Base-by-base conservation (phyloP, 192 early-diverging fungal species). In the Linnemannia zychae region DNA sequence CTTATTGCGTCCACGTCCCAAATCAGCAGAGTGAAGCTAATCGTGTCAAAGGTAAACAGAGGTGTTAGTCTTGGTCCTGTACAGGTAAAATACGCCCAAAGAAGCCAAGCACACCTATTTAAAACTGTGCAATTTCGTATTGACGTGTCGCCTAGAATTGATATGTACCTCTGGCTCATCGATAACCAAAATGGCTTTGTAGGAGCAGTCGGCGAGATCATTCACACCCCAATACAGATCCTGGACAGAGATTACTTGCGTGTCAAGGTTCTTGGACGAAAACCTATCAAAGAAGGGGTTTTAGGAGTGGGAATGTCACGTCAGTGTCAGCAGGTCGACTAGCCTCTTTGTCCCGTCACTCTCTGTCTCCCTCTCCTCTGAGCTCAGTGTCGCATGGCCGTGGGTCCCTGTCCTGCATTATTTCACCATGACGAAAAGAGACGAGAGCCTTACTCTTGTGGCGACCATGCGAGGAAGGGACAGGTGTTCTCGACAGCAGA, bases 391-490 rank as follows among this genome's bases (percentile, higher is more conserved):
- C 24, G 57, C 57, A 60, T 60, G 57, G 40, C 9, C 18, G 18
- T 50, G 49, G 4, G 49, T 18, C 18, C 16, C 49, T 50, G 49
- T 31, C 57, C 28, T 63, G 57, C 36, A 16, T 46, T 46, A 20
- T 38, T 28, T 20, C 22, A 4, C 3, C 2, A 16, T n/a, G 38
- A 16, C n/a, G n/a, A 22, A 3, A 38, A 11, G 15, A 28, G 2
- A 48, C 13, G 60, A 33, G 34, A 40, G 52, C 49, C n/a, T 72
- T 85, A 85, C 83, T 75, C 74, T 60, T 79, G 72, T 18, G 83
- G 77, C 7, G 83, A 85, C 74, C 77, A 85, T 47, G 83, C 83
- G 15, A 85, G 67, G 78, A 85, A 85, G 0, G 83, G 83, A n/a
- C 74, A 37, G 5, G 83, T 79, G 31, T 79, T 79, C 67, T 85